Evolutionary conservation across 306 rosid species (phyloP).

Genomic region (Lagenaria siceraria): DNA sequence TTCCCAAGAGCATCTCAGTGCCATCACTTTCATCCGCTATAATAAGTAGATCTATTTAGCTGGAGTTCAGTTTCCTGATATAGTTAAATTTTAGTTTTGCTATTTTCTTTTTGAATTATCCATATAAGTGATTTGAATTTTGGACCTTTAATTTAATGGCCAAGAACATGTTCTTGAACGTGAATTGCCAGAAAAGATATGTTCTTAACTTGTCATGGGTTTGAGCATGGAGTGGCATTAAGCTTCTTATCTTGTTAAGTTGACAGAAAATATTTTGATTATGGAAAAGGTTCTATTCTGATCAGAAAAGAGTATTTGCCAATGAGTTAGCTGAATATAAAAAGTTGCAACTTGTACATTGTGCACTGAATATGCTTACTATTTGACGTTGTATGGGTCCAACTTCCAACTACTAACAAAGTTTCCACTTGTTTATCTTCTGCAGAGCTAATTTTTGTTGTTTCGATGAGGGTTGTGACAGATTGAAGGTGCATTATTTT

Average conservation of each 20-base stretch:
- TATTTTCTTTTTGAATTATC: background rate
- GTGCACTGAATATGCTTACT: background rate
- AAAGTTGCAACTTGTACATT: background rate
- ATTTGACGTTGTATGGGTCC: background rate
- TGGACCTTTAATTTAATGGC: background rate
- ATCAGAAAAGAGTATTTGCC: background rate
- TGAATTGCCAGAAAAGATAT: background rate
- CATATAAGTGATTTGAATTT: background rate
- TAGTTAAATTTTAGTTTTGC: background rate
- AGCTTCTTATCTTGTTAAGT: background rate
- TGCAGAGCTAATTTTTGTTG: background rate
- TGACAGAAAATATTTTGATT: background rate
- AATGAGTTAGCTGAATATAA: background rate
- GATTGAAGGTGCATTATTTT: constrained; percentile 18
- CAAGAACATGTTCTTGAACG: background rate
- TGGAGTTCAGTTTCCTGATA: background rate
- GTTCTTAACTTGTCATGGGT: background rate
- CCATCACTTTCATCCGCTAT: background rate
- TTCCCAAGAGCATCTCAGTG: background rate
- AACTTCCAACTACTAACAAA: background rate
- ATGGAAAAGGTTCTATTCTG: background rate
- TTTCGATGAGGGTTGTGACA: background rate
- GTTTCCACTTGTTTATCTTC: background rate
- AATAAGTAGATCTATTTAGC: background rate
- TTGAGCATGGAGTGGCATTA: background rate